phyloP scores from a whole-genome alignment of 2,329 filamentous ascomycete genomes.

The Epichloe uncinata region DNA sequence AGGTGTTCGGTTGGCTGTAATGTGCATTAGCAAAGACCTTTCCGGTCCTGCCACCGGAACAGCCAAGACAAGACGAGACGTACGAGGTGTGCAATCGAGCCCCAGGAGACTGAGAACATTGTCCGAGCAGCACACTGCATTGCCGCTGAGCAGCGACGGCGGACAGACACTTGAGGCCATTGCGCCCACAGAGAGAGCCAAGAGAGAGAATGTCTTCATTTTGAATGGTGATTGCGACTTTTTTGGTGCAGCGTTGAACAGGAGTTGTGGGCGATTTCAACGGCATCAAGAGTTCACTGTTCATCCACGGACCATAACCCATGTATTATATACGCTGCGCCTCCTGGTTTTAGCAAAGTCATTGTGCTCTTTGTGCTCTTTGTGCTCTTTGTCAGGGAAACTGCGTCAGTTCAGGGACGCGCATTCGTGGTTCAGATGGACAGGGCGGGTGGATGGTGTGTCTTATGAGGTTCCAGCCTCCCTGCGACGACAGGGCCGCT shows the following conservation, averaged over 20 bases:
- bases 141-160: not conserved
- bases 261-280: not conserved
- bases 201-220: not conserved
- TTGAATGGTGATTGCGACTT: not conserved
- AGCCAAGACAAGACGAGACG: not conserved
- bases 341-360: not conserved
- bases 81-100: not conserved
- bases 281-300: no score
- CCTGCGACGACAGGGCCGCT: not conserved
- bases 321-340: not conserved
- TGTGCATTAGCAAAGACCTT: not conserved
- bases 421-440: not conserved
- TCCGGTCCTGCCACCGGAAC: not conserved
- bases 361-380: no score
- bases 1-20: not conserved
- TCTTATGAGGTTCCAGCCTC: not conserved
- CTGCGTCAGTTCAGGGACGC: not conserved
- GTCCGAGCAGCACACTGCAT: not conserved
- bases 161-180: not conserved
- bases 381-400: not conserved
- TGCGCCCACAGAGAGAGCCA: not conserved
- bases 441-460: not conserved
- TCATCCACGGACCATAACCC: no score
- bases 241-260: not conserved
- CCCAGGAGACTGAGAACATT: not conserved